These are phyloP conservation scores for Datura wrightii DNA, from an alignment of 257 asterid species.

Conservation along the genomic window DNA sequence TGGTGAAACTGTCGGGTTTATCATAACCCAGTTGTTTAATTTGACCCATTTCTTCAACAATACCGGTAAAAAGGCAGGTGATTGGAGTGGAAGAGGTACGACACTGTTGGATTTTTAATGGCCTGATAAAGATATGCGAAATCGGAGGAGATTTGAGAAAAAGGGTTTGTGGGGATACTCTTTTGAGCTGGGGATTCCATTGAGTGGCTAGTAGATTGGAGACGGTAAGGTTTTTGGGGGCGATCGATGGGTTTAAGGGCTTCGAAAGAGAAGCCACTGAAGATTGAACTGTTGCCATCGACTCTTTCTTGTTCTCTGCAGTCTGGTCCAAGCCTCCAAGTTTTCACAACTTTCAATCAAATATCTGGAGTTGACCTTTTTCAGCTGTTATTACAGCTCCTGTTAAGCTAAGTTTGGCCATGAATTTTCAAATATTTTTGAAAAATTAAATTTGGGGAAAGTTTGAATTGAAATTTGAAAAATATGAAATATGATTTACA, in stretches of 20 bases:
- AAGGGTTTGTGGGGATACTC: constrained; percentile 33
- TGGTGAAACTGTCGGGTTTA: constrained; percentile 58
- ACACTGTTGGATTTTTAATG: constrained; percentile 40
- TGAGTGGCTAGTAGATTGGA: constrained; percentile 27
- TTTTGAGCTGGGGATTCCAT: constrained; percentile 33
- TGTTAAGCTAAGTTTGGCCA: too few species aligned
- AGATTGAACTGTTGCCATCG: constrained; percentile 36
- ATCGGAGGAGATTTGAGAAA: constrained; percentile 50
- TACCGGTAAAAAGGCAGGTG: constrained; percentile 82
- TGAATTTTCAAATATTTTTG: too few species aligned
- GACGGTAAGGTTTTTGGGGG: constrained; percentile 20
- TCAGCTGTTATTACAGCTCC: background rate
- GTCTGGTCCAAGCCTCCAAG: background rate
- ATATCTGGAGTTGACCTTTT: background rate
- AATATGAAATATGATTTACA: too few species aligned
- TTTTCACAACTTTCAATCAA: background rate
- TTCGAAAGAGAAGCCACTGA: constrained; percentile 31
- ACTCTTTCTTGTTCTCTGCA: background rate
- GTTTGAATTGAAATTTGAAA: too few species aligned
- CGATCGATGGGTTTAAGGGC: constrained; percentile 24
- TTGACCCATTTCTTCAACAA: constrained; percentile 86
- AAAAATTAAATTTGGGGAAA: too few species aligned
- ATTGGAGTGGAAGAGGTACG: constrained; percentile 40
- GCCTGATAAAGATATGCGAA: constrained; percentile 47
- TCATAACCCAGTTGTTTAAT: constrained; percentile 65